Base-by-base conservation (phyloP, 2,329 filamentous ascomycete species). In the Seiridium unicorne region DNA sequence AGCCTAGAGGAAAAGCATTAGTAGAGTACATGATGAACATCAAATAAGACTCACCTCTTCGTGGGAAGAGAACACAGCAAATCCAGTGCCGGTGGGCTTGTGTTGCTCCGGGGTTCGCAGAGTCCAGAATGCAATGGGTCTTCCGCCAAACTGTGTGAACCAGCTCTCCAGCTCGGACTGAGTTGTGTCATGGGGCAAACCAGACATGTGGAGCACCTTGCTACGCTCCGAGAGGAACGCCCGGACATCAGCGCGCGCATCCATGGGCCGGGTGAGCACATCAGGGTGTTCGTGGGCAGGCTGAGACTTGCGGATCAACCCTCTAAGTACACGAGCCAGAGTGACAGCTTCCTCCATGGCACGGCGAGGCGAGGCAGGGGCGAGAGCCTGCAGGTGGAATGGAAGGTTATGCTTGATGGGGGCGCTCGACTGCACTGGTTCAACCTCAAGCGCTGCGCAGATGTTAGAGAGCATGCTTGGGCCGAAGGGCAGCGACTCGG, bases 401-500 rank as follows among this genome's bases (percentile, higher is more conserved):
- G 95, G 95, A 44, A 99, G 84, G 74, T 98, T 98, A 76, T 98
- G 95, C 79, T 98, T 99, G 79, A 99, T 98, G 49, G 95, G 95
- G 60, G 95, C 94, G 72, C 93, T 98, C 9, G 93, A 94, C 78
- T 98, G 93, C 44, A 99, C 93, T 59, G 96, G 93, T 78, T 99
- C 95, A 53, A 99, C 95, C 79, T 99, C 95, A 58, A 99, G 88
- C 58, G 95, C 95, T 64, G 95, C 95, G 80, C 95, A 99, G 75
- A 99, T 99, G 78, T 98, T 98, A 69, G 93, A 90, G 65, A 99
- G 84, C 75, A 95, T 96, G 61, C 92, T 97, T 55, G 95, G 94
- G 18, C 94, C 95, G 72, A 98, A 99, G 3, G 95, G 94, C 58
- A 99, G 85, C 60, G 94, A 97, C 80, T 99, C 95, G 44, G 95